Evolutionary conservation across 2,329 filamentous ascomycete genomes (phyloP), one percentile per base, ranked within the genome.

Genomic region (Myriosclerotinia duriaeana): DNA sequence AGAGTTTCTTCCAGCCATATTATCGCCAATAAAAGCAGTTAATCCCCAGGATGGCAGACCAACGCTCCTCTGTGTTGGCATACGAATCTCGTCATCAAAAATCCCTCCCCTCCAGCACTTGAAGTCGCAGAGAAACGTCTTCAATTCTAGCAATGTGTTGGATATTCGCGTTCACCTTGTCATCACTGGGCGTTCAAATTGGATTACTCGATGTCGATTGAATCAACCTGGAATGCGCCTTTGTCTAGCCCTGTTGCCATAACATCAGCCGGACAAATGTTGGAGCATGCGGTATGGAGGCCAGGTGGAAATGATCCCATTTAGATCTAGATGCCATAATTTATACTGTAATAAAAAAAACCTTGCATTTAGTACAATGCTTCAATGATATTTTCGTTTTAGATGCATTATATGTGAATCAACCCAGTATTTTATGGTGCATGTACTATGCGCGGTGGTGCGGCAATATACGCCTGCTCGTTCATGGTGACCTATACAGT

Each of bases 401-500:
- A 50, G 9, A 50, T 61, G n/a, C 8, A 50, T n/a, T 5, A 22
- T 38, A 20, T 36, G 4, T 26, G 11, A 44, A 20, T 38, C 14
- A 50, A 50, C 11, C 8, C 15, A 26, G 7, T 12, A n/a, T 40
- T 11, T 48, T 38, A 20, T 50, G 15, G 30, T 22, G 12, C 17
- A 38, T 20, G 9, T 26, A 12, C n/a, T 38, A 50, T 38, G 34
- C 34, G 46, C 30, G 22, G 26, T 22, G 14, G 20, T 50, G 34
- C 12, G 15, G 44, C 46, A 61, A 30, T 6, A 60, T 20, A 17
- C 1, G 11, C 20, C 30, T 20, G 14, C 8, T 12, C 14, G 14
- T 50, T 26, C 36, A 63, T 63, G 22, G 42, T 42, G 22, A 63
- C 48, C 26, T 54, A 22, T 54, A 14, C 22, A 62, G 15, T 53